A percentile compares a stretch with the other conserved stretches of the same genome.
phyloP scores from a whole-genome alignment of 306 rosid genomes.

The Malus asiatica region DNA sequence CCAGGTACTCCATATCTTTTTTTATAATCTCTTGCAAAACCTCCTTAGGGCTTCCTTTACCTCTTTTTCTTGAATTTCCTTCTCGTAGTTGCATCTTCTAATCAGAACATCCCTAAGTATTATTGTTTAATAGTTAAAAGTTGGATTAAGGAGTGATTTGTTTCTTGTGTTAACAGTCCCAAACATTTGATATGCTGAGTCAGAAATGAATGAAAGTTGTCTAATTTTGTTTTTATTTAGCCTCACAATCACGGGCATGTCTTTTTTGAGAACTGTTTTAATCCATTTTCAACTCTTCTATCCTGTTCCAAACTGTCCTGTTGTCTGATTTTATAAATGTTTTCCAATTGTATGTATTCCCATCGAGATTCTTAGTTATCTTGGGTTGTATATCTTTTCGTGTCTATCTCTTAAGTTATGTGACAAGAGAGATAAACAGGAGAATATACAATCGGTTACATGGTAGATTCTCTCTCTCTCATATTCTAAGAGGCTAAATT shows the following conservation, averaged over 20 bases:
- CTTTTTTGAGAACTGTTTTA: background rate
- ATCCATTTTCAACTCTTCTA: background rate
- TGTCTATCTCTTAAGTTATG: background rate
- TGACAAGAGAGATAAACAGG: background rate
- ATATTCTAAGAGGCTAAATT: background rate
- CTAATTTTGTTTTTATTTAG: background rate
- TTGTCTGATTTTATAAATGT: background rate
- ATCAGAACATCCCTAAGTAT: no score
- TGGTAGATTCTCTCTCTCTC: background rate
- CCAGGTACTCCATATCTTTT: no score
- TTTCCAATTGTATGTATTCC: background rate
- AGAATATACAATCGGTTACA: background rate
- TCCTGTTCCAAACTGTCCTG: background rate
- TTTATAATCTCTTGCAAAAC: no score
- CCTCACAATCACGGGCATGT: background rate
- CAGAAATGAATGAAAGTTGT: constrained; percentile 5
- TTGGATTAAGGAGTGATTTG: background rate
- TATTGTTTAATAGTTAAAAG: background rate
- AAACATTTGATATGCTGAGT: background rate
- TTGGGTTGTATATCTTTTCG: background rate
- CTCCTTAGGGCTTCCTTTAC: no score
- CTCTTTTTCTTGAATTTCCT: no score
- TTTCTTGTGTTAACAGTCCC: background rate
- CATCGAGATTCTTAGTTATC: background rate
- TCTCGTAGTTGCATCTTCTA: no score